Base-by-base conservation (phyloP, 2,329 filamentous ascomycete species). In the Aspergillus bombycis region DNA sequence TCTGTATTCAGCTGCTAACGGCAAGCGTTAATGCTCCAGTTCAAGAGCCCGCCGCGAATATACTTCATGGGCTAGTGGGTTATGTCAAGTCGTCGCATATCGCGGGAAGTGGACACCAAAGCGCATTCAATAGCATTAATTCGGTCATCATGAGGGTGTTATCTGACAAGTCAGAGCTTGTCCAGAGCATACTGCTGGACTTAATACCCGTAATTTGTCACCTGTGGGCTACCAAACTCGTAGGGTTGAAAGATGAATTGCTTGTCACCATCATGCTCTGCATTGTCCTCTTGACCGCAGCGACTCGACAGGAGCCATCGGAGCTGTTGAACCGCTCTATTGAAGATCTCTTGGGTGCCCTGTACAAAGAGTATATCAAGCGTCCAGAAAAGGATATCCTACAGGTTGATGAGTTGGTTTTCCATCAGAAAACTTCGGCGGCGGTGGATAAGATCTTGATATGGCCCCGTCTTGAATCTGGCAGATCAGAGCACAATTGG, bases 351-450 rank as follows among this genome's bases (percentile, higher is more conserved):
- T 74, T 89, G 38, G 89, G 93, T 52, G 82, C 85, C 4, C 78
- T 99, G n/a, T 90, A 89, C 81, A 80, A 80, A 10, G 94, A 97
- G 71, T 98, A 98, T 76, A 83, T 87, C 4, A 89, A 84, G 67
- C 86, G 93, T 64, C 83, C 88, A 41, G 88, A 91, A 55, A 87
- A 88, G 63, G 89, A 91, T 55, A 86, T 89, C 43, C 82, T 98
- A 12, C 90, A 93, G 67, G 79, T 96, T n/a, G 88, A 92, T 64
- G 91, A 97, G 70, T 74, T 97, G 30, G 80, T 83, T 0, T 91
- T 91, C 71, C 81, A 72, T 73, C 66, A 69, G 38, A 62, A 55
- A 30, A 66, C 60, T 53, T 62, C 63, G 10, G 56, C 57, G 23
- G 77, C 77, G 16, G 77, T 85, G 14, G 72, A 79, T n/a, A 62